Conservation (phyloP, 2,329 filamentous ascomycete genomes). For the Arthroderma sp. region DNA sequence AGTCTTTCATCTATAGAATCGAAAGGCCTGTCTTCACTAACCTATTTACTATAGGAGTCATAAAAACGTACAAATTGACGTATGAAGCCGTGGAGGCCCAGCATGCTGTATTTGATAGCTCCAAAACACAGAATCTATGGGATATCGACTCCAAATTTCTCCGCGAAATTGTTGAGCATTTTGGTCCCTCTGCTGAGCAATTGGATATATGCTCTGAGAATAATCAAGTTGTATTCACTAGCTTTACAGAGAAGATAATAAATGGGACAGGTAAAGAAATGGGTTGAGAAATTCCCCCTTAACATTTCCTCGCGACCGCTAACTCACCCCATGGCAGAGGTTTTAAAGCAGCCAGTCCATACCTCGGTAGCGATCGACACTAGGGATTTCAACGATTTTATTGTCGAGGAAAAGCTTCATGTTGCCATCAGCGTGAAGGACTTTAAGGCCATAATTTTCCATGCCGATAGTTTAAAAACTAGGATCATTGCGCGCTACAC, state of each 20-base stretch:
- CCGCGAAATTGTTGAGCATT: conserved; percentile 51
- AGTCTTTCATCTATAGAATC: background rate
- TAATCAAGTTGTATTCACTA: conserved; percentile 48
- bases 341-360: conserved; percentile 51
- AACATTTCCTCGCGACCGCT: background rate
- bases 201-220: conserved; percentile 48
- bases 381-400: conserved; percentile 48
- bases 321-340: conserved; percentile 30
- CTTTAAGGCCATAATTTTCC: conserved; percentile 50
- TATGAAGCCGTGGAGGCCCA: conserved; percentile 51
- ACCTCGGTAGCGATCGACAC: conserved; percentile 51
- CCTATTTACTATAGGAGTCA: conserved; percentile 36
- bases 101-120: conserved; percentile 50
- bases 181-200: conserved; percentile 51
- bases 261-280: conserved; percentile 41
- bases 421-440: conserved; percentile 53
- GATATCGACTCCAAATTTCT: conserved; percentile 43
- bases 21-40: background rate
- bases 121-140: conserved; percentile 45
- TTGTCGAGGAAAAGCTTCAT: conserved; percentile 46
- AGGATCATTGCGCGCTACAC: conserved; percentile 47
- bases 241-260: conserved; percentile 51
- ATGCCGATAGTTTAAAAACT: conserved; percentile 46
- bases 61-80: conserved; percentile 52
- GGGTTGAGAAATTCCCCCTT: background rate